Base-by-base conservation (phyloP, 148 eudicot genomes). In the Nyssa sinensis region DNA sequence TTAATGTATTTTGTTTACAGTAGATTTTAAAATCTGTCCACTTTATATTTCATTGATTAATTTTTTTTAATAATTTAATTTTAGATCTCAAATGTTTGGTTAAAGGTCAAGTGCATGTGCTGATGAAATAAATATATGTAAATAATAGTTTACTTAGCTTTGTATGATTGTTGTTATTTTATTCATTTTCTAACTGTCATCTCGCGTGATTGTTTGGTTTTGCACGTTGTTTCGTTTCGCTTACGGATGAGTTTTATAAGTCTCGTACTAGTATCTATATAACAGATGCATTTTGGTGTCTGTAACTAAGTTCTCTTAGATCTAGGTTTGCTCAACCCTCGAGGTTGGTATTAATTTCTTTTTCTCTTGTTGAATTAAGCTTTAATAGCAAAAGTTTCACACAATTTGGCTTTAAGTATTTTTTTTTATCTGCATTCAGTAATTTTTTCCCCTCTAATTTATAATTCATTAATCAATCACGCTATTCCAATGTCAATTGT, bases 251-350 rank as follows among this genome's bases (percentile, higher is more conserved):
- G 64, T 7, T 71, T 35, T 28, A 19, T 63, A 4, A 31, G 58
- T 51, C 29, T 51, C 29, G 29, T 29, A 41, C 4, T 71, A 49
- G 25, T 62, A 49, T 71, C 55, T 19, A 67, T 39, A 61, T 49
- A 25, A 51, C 27, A 19, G 35, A 55, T 80, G 59, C 75, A 33
- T 76, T 67, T 74, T 62, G 51, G 63, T 68, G 8, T 32, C 69
- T 67, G 32, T 60, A 53, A 62, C 33, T 74, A 63, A 55, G 7
- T 68, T 76, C 21, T 77, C 5, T 78, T 66, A 76, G 84, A 75
- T 75, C 80, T 74, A 72, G 80, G 81, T 75, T 70, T 75, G 77
- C 37, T 75, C 25, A 27, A 44, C 72, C n/a, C 25, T 28, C n/a
- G 25, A 81, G 82, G 79, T 72, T 71, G 55, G 80, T 74, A 28